A percentile compares a stretch with the other conserved stretches of the same genome.
These are phyloP conservation scores for Fomitopsis pinicola DNA, from an alignment of 1,284 basidiomycete genomes.

Conservation along the genomic window DNA sequence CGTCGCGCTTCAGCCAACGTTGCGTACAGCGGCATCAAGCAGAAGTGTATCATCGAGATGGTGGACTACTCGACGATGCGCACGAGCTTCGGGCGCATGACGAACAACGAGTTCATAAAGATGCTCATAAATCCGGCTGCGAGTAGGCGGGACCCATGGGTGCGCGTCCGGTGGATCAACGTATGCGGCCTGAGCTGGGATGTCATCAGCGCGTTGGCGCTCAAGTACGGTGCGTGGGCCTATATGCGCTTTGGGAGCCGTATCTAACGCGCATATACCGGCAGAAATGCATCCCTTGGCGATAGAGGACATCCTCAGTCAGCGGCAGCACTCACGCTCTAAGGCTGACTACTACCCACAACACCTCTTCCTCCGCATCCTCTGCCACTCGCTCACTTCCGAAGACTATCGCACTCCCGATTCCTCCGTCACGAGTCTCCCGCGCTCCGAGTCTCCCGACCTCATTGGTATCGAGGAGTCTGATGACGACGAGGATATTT, in stretches of 20 bases:
- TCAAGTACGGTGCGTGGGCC: constrained; percentile 48
- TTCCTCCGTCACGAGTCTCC: constrained; percentile 28
- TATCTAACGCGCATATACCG: neutral
- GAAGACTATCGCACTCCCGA: constrained; percentile 19
- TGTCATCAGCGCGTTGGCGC: constrained; percentile 58
- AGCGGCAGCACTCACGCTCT: constrained; percentile 49
- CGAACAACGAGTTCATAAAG: constrained; percentile 50
- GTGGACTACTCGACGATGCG: constrained; percentile 57
- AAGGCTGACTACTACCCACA: constrained; percentile 67
- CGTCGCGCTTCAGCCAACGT: constrained; percentile 44
- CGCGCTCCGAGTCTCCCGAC: constrained; percentile 40
- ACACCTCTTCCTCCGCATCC: constrained; percentile 64
- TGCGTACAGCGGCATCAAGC: constrained; percentile 46
- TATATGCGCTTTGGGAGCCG: neutral
- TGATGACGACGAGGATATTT: constrained; percentile 17
- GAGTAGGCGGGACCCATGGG: constrained; percentile 45
- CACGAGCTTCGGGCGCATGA: constrained; percentile 46
- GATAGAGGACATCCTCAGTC: constrained; percentile 63
- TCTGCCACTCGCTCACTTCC: constrained; percentile 50
- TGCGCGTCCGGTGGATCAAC: constrained; percentile 69
- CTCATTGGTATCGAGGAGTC: constrained; percentile 23
- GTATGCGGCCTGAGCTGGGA: constrained; percentile 70
- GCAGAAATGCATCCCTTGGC: constrained; percentile 66
- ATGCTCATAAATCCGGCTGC: constrained; percentile 40
- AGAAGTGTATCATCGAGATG: constrained; percentile 59